These are phyloP conservation scores for Chenopodium suecicum DNA, from an alignment of 148 eudicot genomes.

Conservation along the genomic window DNA sequence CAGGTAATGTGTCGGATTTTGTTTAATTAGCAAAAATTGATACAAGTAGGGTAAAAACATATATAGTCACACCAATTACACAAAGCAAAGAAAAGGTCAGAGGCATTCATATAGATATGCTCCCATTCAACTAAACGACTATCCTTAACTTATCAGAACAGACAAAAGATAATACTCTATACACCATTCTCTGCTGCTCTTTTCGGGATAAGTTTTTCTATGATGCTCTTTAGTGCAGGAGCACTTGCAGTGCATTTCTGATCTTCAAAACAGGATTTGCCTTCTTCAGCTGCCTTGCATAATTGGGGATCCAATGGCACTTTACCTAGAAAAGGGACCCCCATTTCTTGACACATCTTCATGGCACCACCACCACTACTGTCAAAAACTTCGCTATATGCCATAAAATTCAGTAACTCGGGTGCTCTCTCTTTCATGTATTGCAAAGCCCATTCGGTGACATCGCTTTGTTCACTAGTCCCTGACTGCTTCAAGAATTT, in stretches of 20 bases:
- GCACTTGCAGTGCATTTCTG: conserved; percentile 58
- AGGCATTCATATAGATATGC: too few relatives aligned
- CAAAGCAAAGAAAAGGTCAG: too few relatives aligned
- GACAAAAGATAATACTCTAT: not conserved
- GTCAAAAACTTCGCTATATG: conserved; percentile 70
- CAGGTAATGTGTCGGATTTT: too few relatives aligned
- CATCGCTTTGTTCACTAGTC: conserved; percentile 51
- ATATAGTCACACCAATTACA: too few relatives aligned
- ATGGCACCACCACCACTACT: conserved; percentile 82
- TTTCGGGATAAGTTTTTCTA: conserved; percentile 48
- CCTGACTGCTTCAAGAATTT: conserved; percentile 48
- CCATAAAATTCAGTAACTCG: conserved; percentile 58
- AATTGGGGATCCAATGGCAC: conserved; percentile 87
- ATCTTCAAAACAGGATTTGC: conserved; percentile 76
- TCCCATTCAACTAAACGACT: too few relatives aligned
- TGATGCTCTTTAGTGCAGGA: conserved; percentile 54
- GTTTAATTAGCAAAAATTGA: too few relatives aligned
- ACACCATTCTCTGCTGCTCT: conserved; percentile 27
- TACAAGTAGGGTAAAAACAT: too few relatives aligned
- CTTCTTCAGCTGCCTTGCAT: conserved; percentile 90
- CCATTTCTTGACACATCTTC: conserved; percentile 79
- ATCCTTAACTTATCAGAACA: not conserved
- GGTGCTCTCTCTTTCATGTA: conserved; percentile 66
- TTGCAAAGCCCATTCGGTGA: conserved; percentile 59
- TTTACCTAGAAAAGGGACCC: conserved; percentile 80